phyloP scores from a whole-genome alignment of 768 basidiomycete species.

The Suillus clintonianus region DNA sequence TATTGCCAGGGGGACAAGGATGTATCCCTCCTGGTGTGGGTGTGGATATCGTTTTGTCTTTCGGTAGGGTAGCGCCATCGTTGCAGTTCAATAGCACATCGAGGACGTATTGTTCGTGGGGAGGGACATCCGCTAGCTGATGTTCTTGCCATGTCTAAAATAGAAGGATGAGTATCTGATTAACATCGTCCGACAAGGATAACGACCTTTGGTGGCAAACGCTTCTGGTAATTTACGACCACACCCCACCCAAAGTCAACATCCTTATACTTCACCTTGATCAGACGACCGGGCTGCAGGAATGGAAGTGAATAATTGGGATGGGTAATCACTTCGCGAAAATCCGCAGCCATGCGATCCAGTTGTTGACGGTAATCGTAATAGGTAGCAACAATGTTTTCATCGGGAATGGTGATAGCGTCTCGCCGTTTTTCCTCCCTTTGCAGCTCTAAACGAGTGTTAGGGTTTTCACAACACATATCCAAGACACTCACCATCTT shows the following conservation, averaged over 20 bases:
- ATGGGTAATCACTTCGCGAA: constrained; percentile 90
- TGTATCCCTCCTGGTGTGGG: constrained; percentile 69
- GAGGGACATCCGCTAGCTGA: constrained; percentile 62
- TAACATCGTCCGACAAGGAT: not conserved
- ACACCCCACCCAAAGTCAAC: constrained; percentile 97
- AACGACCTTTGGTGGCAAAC: constrained; percentile 75
- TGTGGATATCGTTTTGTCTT: constrained; percentile 54
- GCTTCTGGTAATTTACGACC: constrained; percentile 89
- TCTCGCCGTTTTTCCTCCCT: constrained; percentile 68
- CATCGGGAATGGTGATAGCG: constrained; percentile 76
- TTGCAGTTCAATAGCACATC: constrained; percentile 89
- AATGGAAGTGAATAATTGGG: constrained; percentile 95
- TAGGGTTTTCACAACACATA: not conserved
- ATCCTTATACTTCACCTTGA: constrained; percentile 84
- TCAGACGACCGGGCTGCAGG: constrained; percentile 89
- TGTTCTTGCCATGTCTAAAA: constrained; percentile 66
- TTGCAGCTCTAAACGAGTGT: constrained; percentile 59
- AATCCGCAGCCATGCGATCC: constrained; percentile 85
- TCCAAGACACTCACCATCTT: constrained; percentile 62
- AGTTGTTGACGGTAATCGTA: constrained; percentile 93
- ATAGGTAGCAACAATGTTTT: constrained; percentile 83
- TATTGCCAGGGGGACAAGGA: constrained; percentile 72
- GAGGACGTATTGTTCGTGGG: constrained; percentile 90
- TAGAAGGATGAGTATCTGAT: not conserved
- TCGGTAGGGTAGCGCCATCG: constrained; percentile 57